Base-by-base conservation (phyloP, 345 rosid genomes). In the Dipteronia dyeriana region DNA sequence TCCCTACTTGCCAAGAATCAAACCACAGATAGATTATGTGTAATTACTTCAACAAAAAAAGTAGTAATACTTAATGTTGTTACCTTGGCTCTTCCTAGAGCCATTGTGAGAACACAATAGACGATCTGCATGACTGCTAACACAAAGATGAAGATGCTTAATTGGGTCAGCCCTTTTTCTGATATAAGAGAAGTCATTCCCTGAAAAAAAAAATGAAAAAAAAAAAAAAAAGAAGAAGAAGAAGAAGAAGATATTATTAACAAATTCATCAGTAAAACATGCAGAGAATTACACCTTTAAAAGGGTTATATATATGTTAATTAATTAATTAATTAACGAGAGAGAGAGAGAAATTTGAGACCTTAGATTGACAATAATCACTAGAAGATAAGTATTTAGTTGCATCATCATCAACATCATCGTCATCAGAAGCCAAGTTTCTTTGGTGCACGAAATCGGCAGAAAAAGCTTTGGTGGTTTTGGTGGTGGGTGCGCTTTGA, bases 11-110 rank as follows among this genome's bases (percentile, higher is more conserved):
- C 6, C 1, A 34, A 34, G 4, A 34, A 4, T 5, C 1, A 34
- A 4, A 34, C 38, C 2, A 4, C 38, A 34, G 38, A 34, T 4
- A 34, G 38, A 34, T 34, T 34, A 34, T 4, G 38, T 34, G 38
- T 34, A 34, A 34, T 34, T 34, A 34, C 38, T 34, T 4, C 38
- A 6, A 34, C 38, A 34, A 34, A 34, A 56, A 56, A 19, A 56
- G n/a, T 12, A 12, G 1, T 13, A 49, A 49, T 49, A 49, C 13
- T 11, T 34, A 49, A 7, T 20, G 34, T 49, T 7, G 29, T 5
- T 81, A 93, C 96, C 94, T 91, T 90, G 61, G 89, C 91, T 73
- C 93, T 87, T 70, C 94, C 96, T 41, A 91, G 45, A 47, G 87
- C 91, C 90, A 91, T 78, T 3, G 94, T 90, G 31, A 84, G 76